A percentile compares a stretch with the other conserved stretches of the same genome.
phyloP scores from a whole-genome alignment of 768 basidiomycete genomes.

The Naematelia encephala region DNA sequence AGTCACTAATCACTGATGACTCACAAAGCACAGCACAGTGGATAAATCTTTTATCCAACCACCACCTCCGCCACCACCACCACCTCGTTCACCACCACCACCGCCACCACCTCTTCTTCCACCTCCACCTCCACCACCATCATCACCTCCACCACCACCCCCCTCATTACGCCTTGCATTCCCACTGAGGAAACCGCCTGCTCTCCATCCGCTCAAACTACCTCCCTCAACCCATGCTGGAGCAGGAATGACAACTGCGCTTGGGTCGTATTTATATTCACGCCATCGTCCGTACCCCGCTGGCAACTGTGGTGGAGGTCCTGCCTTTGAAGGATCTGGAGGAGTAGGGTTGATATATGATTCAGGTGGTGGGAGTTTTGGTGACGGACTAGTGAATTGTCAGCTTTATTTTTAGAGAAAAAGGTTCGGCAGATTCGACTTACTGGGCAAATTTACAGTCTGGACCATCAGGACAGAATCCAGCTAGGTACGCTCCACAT shows the following conservation, averaged over 20 bases:
- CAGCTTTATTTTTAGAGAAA: constrained; percentile 7
- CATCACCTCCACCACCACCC: constrained; percentile 20
- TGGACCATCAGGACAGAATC: constrained; percentile 85
- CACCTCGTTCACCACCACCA: constrained; percentile 58
- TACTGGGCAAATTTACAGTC: constrained; percentile 88
- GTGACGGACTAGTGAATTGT: constrained; percentile 64
- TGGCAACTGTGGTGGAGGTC: constrained; percentile 67
- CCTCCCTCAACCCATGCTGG: constrained; percentile 48
- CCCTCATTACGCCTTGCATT: constrained; percentile 32
- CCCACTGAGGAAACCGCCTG: constrained; percentile 32
- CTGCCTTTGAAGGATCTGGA: constrained; percentile 71
- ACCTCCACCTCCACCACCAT: constrained; percentile 24
- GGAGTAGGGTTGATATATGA: constrained; percentile 75
- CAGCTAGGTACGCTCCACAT: constrained; percentile 85
- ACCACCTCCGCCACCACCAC: constrained; percentile 21
- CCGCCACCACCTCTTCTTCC: constrained; percentile 16
- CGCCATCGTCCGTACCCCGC: constrained; percentile 77
- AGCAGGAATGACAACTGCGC: constrained; percentile 31
- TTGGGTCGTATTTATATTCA: constrained; percentile 42
- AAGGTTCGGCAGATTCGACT: constrained; percentile 49
- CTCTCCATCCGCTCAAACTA: constrained; percentile 36
- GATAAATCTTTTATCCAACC: constrained; percentile 48
- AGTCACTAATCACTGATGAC: constrained; percentile 14
- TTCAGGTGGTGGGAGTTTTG: constrained; percentile 63
- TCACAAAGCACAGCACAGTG: constrained; percentile 49